Conservation (phyloP, 2,329 filamentous ascomycete genomes). For the Fusarium solani-melongenae region DNA sequence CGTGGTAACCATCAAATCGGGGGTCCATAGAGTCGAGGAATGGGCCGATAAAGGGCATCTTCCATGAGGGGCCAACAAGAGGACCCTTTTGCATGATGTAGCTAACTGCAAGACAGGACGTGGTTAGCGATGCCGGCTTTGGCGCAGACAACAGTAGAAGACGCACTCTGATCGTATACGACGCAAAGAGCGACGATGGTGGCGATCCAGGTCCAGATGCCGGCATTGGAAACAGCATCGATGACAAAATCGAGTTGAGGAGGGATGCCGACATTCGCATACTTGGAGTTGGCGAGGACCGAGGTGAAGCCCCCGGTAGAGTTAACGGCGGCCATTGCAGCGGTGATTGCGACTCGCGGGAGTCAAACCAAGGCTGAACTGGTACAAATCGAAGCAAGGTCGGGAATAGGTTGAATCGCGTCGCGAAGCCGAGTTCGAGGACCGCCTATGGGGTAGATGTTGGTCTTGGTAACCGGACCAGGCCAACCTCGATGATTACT, state of each 20-base stretch:
- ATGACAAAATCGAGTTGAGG: conserved; percentile 67
- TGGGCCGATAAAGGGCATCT: conserved; percentile 91
- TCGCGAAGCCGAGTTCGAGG: conserved; percentile 22
- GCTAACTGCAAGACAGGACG: conserved; percentile 65
- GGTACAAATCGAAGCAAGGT: not conserved
- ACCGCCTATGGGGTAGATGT: not conserved
- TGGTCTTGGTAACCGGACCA: not conserved
- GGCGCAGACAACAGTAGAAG: not conserved
- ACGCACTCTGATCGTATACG: conserved; percentile 90
- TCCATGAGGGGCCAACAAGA: conserved; percentile 79
- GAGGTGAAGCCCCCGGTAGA: conserved; percentile 75
- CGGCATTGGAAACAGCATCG: conserved; percentile 67
- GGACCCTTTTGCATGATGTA: conserved; percentile 81
- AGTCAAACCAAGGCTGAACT: conserved; percentile 1
- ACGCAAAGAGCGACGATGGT: conserved; percentile 78
- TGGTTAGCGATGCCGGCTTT: conserved; percentile 31
- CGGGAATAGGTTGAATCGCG: conserved; percentile 3
- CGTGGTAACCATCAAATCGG: conserved; percentile 89
- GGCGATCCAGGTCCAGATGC: conserved; percentile 71
- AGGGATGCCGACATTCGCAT: conserved; percentile 60
- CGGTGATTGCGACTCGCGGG: conserved; percentile 10
- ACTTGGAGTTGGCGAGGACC: conserved; percentile 71
- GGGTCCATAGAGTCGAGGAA: conserved; percentile 94
- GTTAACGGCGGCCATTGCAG: conserved; percentile 67
- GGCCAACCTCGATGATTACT: conserved; percentile 12